Evolutionary conservation across 116 monocot genomes (phyloP).

Genomic region (Phalaenopsis hybrid): DNA sequence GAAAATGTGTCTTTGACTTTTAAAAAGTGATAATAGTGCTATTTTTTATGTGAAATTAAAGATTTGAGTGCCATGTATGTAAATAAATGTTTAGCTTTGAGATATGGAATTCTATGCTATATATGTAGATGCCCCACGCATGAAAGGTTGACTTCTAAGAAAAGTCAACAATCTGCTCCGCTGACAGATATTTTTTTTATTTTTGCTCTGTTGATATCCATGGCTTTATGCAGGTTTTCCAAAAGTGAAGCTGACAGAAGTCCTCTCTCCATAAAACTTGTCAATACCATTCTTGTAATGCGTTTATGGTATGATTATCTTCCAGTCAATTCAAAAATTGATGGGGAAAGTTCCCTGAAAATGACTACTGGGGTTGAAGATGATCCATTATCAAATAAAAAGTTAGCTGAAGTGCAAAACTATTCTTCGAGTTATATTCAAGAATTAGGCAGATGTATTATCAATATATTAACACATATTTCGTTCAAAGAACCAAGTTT

Average conservation of each 20-base stretch:
- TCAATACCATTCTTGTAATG: conserved; percentile 46
- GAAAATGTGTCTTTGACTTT: too few species aligned
- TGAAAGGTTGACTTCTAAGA: not conserved
- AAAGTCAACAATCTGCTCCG: not conserved
- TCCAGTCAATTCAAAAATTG: conserved; percentile 16
- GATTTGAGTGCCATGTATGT: too few species aligned
- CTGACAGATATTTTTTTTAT: not conserved
- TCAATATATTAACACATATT: conserved; percentile 57
- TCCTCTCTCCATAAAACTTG: conserved; percentile 39
- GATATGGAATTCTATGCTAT: too few species aligned
- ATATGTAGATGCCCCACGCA: too few species aligned
- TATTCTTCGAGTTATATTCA: conserved; percentile 48
- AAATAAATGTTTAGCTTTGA: too few species aligned
- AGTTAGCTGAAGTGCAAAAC: conserved; percentile 10
- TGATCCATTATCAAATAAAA: conserved; percentile 20
- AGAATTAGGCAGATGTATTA: conserved; percentile 63
- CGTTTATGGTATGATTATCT: conserved; percentile 80
- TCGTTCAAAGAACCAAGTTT: conserved; percentile 29
- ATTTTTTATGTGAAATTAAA: too few species aligned
- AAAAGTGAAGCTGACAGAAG: conserved; percentile 19
- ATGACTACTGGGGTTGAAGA: conserved; percentile 12
- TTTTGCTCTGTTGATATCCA: not conserved
- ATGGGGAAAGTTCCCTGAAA: conserved; percentile 14
- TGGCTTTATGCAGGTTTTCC: conserved; percentile 40
- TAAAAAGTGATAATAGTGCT: too few species aligned